Evolutionary conservation across 495 filamentous ascomycete species (phyloP), one percentile per base, ranked within the genome.

Genomic region (Tetracladium marchalianum): DNA sequence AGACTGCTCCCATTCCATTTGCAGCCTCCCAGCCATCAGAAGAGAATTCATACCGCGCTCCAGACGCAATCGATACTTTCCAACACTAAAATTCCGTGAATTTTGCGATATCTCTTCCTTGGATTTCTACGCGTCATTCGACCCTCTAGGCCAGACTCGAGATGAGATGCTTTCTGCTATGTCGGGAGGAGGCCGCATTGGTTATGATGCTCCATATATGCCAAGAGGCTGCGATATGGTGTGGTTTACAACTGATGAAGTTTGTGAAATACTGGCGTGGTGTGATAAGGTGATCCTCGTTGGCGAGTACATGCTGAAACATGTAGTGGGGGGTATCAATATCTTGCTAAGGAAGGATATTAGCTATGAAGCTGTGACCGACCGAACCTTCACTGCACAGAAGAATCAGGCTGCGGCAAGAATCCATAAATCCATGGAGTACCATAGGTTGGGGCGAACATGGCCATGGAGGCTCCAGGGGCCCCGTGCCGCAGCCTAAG

Each of bases 221-320:
- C 65, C 71, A 44, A 61, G 69, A 41, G 67, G 62, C 16, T 75
- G 71, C 41, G 22, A 72, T 39, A 70, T 74, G 67, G 60, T 57
- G 12, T 74, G 71, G 72, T 72, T 71, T 43, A 64, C 55, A n/a
- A 72, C 71, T 5, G 62, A 64, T 48, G 68, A 75, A 43, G 61
- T 69, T 16, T 75, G 71, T 42, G 63, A 70, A 37, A 71, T 73
- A 32, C 43, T 75, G 13, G 57, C 59, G 13, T 57, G 70, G 7
- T 75, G 71, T 37, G 64, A 70, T 17, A 71, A 71, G 42, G 65
- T 75, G 35, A 58, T 73, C 32, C 54, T 75, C 13, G 50, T 70
- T 15, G 72, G 71, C 19, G 72, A 75, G 51, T 73, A 69, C 35
- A 75, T 75, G 72, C 58, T 75, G 49, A 63, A 71, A 39, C 72